phyloP scores from a whole-genome alignment of 257 asterid species.

The Solanum rostratum region DNA sequence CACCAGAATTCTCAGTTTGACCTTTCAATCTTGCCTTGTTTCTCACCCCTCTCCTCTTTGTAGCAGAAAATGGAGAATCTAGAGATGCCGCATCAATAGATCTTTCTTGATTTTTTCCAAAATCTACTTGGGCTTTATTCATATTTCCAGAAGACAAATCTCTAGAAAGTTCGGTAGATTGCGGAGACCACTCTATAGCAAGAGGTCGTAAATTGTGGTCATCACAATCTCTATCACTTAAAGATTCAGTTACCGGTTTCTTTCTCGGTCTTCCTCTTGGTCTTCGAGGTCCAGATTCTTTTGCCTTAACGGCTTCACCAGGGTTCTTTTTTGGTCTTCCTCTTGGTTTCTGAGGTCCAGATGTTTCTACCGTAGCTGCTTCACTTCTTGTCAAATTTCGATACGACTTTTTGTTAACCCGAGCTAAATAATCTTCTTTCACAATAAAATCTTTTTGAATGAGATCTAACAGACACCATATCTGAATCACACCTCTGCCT shows the following conservation, averaged over 20 bases:
- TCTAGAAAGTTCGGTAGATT: constrained; percentile 2
- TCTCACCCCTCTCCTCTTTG: constrained; percentile 15
- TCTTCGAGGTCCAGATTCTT: constrained; percentile 20
- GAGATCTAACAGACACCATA: constrained; percentile 68
- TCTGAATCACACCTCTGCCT: constrained; percentile 89
- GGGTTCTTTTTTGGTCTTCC: constrained; percentile 31
- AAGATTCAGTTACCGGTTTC: constrained; percentile 23
- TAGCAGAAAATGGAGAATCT: constrained; percentile 7
- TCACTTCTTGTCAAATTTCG: constrained; percentile 7
- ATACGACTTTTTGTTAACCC: constrained; percentile 23
- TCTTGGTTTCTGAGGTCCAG: constrained; percentile 9
- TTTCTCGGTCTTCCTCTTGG: constrained; percentile 40
- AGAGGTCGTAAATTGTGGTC: constrained; percentile 9
- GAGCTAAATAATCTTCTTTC: constrained; percentile 18
- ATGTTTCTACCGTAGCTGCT: constrained; percentile 3
- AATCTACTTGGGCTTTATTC: not conserved
- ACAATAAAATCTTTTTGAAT: not conserved
- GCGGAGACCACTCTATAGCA: constrained; percentile 8
- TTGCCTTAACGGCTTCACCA: not conserved
- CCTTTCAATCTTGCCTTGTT: constrained; percentile 12
- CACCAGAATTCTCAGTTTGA: constrained; percentile 9
- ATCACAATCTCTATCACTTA: constrained; percentile 6
- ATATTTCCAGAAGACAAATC: constrained; percentile 1
- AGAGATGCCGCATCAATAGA: not conserved
- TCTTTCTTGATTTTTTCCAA: not conserved